Evolutionary conservation across 139 green algal genomes (phyloP).

Genomic region (Picochlorum sp.): DNA sequence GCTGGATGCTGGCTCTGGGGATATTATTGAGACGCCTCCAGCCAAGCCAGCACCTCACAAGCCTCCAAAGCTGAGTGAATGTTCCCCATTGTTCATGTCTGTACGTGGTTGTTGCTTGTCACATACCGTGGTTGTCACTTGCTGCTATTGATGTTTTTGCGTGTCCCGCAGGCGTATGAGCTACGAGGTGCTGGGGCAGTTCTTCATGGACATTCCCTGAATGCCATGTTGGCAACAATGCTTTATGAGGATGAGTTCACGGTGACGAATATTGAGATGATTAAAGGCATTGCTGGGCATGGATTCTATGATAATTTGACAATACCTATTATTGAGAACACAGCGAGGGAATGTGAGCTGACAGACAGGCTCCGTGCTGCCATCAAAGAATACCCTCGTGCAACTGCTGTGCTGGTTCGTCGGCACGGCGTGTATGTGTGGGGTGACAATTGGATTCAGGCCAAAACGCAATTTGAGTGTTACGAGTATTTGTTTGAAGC

Average conservation of each 20-base stretch:
- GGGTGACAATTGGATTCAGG: constrained; percentile 70
- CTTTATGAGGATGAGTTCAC: constrained; percentile 68
- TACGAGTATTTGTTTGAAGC: constrained; percentile 95
- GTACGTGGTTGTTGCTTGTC: constrained; percentile 29
- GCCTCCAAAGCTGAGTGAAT: constrained; percentile 88
- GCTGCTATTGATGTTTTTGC: background rate
- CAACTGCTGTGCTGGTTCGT: constrained; percentile 76
- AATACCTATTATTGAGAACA: constrained; percentile 97
- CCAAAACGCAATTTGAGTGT: constrained; percentile 74
- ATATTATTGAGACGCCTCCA: constrained; percentile 52
- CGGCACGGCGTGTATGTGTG: constrained; percentile 84
- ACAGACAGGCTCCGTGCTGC: constrained; percentile 79
- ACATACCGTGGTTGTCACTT: no score
- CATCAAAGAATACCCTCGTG: constrained; percentile 70
- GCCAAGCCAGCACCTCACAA: constrained; percentile 57
- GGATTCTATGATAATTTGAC: constrained; percentile 78
- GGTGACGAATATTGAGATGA: constrained; percentile 92
- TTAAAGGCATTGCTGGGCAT: constrained; percentile 87
- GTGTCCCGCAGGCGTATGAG: constrained; percentile 70
- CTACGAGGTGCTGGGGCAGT: constrained; percentile 80
- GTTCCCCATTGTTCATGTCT: constrained; percentile 80
- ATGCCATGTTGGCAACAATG: constrained; percentile 82
- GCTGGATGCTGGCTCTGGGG: constrained; percentile 58
- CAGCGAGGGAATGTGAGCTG: constrained; percentile 88
- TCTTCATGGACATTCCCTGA: constrained; percentile 84